Conservation (phyloP, 2,329 filamentous ascomycete species). For the Nigrospora osmanthi region DNA sequence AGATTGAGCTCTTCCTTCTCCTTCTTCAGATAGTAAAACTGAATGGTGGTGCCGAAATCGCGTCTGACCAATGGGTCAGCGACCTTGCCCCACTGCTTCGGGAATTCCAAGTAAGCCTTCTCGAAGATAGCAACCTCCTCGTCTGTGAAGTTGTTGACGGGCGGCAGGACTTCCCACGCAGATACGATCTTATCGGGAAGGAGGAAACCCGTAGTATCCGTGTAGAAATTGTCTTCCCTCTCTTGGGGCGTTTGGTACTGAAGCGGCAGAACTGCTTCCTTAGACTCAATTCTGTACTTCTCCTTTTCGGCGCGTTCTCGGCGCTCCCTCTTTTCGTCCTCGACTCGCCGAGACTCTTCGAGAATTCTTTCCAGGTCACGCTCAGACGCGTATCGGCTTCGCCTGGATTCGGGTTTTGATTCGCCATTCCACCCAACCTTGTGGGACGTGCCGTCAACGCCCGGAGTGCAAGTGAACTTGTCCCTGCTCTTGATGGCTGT, state of each 20-base stretch:
- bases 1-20: constrained; percentile 69
- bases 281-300: constrained; percentile 61
- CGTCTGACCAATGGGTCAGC: constrained; percentile 59
- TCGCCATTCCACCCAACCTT: constrained; percentile 38
- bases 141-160: constrained; percentile 65
- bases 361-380: constrained; percentile 66
- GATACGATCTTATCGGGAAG: constrained; percentile 60
- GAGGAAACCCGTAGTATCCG: constrained; percentile 58
- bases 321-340: constrained; percentile 62
- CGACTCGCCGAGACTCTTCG: constrained; percentile 63
- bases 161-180: constrained; percentile 64
- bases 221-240: constrained; percentile 49
- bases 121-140: constrained; percentile 67
- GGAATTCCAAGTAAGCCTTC: constrained; percentile 64
- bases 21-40: constrained; percentile 79
- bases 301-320: constrained; percentile 57
- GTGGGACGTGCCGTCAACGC: constrained; percentile 23
- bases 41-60: constrained; percentile 73
- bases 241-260: constrained; percentile 60
- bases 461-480: constrained; percentile 36
- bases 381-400: constrained; percentile 60
- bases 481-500: constrained; percentile 46
- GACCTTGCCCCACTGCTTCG: constrained; percentile 78
- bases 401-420: constrained; percentile 42
- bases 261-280: constrained; percentile 66